Conservation (phyloP, 2,329 filamentous ascomycete species). For the Talaromyces sp. region DNA sequence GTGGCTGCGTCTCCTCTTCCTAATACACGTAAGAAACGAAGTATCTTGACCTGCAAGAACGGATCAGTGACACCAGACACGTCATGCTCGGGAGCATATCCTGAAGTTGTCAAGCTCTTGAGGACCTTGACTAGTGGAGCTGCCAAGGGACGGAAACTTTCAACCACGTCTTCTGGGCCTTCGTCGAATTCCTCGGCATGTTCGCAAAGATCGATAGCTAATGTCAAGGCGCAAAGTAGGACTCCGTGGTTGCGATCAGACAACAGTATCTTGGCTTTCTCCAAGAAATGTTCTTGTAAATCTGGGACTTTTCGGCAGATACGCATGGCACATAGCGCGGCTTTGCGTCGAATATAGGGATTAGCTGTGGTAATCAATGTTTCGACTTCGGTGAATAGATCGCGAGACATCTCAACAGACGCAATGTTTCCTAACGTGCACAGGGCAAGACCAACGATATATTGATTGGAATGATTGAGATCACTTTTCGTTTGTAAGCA, state of each 20-base stretch:
- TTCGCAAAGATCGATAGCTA: slow-evolving; percentile 90
- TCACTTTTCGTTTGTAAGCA: slow-evolving; percentile 61
- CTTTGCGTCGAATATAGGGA: slow-evolving; percentile 97
- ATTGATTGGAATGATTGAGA: slow-evolving; percentile 94
- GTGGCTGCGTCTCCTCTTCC: slow-evolving; percentile 80
- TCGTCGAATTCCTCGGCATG: slow-evolving; percentile 82
- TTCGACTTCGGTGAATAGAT: slow-evolving; percentile 95
- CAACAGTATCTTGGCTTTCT: slow-evolving; percentile 83
- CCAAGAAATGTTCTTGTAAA: slow-evolving; percentile 92
- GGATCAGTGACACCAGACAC: slow-evolving; percentile 97
- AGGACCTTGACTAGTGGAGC: slow-evolving; percentile 81
- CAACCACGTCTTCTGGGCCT: slow-evolving; percentile 82
- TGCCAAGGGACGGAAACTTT: slow-evolving; percentile 85
- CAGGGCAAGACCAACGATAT: slow-evolving; percentile 92
- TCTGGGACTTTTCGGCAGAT: slow-evolving; percentile 98
- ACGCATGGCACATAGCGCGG: slow-evolving; percentile 96
- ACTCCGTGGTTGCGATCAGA: slow-evolving; percentile 96
- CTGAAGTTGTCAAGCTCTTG: slow-evolving; percentile 88
- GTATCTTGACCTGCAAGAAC: slow-evolving; percentile 94
- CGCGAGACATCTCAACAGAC: slow-evolving; percentile 95
- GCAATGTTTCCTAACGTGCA: slow-evolving; percentile 98
- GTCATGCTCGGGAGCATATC: slow-evolving; percentile 96
- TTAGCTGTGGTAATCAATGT: slow-evolving; percentile 87
- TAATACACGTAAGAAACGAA: slow-evolving; percentile 79
- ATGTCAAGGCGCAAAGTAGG: slow-evolving; percentile 81